Conservation (phyloP, 1,284 basidiomycete genomes). For the Termitomyces sp. region DNA sequence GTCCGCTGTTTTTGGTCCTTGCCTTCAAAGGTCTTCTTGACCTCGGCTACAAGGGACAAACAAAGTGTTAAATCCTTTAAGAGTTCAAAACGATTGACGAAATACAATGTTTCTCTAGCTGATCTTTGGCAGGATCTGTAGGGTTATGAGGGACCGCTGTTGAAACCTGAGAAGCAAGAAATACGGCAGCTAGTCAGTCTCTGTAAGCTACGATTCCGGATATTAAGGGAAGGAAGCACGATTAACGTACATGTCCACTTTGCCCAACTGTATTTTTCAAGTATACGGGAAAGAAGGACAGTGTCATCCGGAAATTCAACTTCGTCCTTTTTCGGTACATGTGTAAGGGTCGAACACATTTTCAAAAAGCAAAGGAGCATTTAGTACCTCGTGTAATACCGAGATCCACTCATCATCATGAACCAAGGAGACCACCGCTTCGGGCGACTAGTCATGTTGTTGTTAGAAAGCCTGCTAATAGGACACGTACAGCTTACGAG, state of each 20-base stretch:
- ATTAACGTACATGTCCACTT: slow-evolving; percentile 1
- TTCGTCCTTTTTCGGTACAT: background rate
- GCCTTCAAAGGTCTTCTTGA: background rate
- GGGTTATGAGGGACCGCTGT: background rate
- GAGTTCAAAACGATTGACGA: background rate
- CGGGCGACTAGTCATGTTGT: slow-evolving; percentile 5
- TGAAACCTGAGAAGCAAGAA: background rate
- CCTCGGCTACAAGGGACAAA: background rate
- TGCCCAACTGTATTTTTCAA: background rate
- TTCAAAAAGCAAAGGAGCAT: background rate
- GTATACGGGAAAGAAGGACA: slow-evolving; percentile 3
- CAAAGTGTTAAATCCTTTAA: background rate
- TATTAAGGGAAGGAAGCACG: background rate
- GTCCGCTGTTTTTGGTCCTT: background rate
- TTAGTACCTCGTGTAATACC: slow-evolving; percentile 11
- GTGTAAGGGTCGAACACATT: background rate
- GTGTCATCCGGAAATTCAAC: background rate
- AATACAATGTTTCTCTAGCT: background rate
- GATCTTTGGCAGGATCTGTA: background rate
- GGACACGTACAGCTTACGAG: slow-evolving; percentile 1
- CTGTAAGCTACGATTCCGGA: too few species aligned
- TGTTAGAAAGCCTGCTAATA: background rate
- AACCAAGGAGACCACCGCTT: slow-evolving; percentile 17
- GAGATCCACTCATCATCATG: slow-evolving; percentile 22
- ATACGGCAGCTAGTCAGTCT: background rate